Base-by-base conservation (phyloP, 2,329 filamentous ascomycete species). In the Beauveria sp. region DNA sequence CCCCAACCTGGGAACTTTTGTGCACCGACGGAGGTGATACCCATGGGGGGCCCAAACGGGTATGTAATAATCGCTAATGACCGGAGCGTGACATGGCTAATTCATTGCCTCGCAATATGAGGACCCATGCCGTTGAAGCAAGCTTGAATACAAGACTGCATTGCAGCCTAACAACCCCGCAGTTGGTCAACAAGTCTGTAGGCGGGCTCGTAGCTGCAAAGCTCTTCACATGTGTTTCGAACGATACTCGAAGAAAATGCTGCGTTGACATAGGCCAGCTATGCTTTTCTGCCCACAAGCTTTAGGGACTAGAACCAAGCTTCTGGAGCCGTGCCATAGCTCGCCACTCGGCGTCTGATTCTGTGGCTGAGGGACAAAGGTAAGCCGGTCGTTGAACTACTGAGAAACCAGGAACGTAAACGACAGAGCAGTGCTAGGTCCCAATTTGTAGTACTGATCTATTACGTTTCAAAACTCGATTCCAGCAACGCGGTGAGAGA, bases 141-240 rank as follows among this genome's bases (percentile, higher is more conserved):
- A 59, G 57, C 38, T 59, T 49, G 43, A 55, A 55, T 49, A 54
- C 42, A 54, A 54, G 22, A 61, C 40, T 56, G 59, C 52, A 61
- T 61, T 53, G 52, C 59, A 56, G 59, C 52, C 59, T 45, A 56
- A 61, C 22, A 56, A 55, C 59, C 51, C 43, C 59, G 28, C 52
- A 52, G 12, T 20, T 22, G 10, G 38, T 34, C 12, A 38, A 24
- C 12, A 38, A 22, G 49, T 34, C 40, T 52, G 26, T 12, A 38
- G 7, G 26, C 8, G 10, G 26, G 9, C n/a, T 46, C n/a, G 14
- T 16, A 42, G n/a, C 16, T 7, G 20, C 6, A 12, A 26, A 47
- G 20, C 22, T 16, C 12, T 26, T 7, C 22, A 26, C 22, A 2
- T 47, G 45, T 14, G 22, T 26, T 24, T 26, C 45, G 22, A 26